Evolutionary conservation across 805 yeast genomes (phyloP).

Genomic region (Komagataella mondaviorum): DNA sequence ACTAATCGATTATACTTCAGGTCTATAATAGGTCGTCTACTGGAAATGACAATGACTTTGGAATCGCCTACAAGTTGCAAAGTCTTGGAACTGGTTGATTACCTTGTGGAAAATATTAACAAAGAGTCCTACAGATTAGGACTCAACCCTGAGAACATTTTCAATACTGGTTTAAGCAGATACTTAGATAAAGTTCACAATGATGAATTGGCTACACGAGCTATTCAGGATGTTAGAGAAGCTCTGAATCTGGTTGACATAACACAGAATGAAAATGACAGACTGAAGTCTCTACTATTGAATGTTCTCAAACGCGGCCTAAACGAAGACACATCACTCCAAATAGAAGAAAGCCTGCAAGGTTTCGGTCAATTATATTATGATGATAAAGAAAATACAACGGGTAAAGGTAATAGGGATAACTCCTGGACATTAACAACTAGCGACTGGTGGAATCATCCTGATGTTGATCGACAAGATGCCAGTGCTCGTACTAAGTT

Average conservation of each 20-base stretch:
- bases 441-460: background rate
- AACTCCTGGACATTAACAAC: background rate
- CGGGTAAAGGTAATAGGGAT: background rate
- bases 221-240: constrained; percentile 41
- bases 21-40: background rate
- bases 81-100: constrained; percentile 11
- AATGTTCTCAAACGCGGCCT: background rate
- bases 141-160: constrained; percentile 10
- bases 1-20: background rate
- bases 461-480: background rate
- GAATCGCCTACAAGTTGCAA: background rate
- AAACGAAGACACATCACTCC: background rate
- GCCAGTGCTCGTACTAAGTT: background rate
- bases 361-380: background rate
- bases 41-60: background rate
- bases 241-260: constrained; percentile 21
- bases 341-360: background rate
- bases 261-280: constrained; percentile 6
- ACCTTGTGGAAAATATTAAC: constrained; percentile 2
- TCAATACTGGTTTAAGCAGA: constrained; percentile 52
- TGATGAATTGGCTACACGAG: constrained; percentile 64
- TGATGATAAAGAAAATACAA: background rate
- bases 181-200: constrained; percentile 53
- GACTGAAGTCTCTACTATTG: constrained; percentile 10
- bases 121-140: background rate